phyloP scores from a whole-genome alignment of 2,329 filamentous ascomycete genomes.

The Alternaria sp. region DNA sequence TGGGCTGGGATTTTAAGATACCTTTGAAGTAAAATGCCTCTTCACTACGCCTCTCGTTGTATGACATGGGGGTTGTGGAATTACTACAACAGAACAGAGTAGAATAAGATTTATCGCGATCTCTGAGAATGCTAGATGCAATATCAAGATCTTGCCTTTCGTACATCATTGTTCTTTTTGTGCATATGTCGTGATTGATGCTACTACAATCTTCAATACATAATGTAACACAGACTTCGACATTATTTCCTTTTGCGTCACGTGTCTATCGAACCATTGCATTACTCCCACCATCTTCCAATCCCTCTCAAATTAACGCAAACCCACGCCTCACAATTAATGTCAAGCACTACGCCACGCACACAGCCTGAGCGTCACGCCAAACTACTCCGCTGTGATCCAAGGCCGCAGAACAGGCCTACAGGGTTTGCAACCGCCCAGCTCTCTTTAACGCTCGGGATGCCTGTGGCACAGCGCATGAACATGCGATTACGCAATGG shows the following conservation, averaged over 20 bases:
- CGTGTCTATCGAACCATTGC: neutral
- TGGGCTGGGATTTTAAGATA: constrained; percentile 4
- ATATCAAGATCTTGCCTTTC: neutral
- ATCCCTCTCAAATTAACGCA: neutral
- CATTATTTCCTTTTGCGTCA: neutral
- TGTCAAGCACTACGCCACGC: neutral
- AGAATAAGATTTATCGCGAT: neutral
- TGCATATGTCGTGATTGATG: neutral
- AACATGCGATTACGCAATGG: neutral
- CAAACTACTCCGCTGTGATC: neutral
- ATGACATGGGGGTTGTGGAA: neutral
- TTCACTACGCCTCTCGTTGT: constrained; percentile 6
- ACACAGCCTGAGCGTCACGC: constrained; percentile 2
- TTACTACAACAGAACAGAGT: constrained; percentile 1
- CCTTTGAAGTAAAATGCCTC: constrained; percentile 5
- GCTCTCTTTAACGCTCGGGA: neutral
- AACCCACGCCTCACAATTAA: neutral
- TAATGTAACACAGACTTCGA: neutral
- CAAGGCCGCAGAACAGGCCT: neutral
- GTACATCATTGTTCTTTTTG: neutral
- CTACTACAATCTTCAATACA: neutral
- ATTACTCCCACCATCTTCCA: neutral
- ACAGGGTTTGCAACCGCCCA: neutral
- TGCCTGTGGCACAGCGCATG: neutral
- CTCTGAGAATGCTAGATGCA: constrained; percentile 4